Base-by-base conservation (phyloP, 495 filamentous ascomycete genomes). In the Glonium stellatum region DNA sequence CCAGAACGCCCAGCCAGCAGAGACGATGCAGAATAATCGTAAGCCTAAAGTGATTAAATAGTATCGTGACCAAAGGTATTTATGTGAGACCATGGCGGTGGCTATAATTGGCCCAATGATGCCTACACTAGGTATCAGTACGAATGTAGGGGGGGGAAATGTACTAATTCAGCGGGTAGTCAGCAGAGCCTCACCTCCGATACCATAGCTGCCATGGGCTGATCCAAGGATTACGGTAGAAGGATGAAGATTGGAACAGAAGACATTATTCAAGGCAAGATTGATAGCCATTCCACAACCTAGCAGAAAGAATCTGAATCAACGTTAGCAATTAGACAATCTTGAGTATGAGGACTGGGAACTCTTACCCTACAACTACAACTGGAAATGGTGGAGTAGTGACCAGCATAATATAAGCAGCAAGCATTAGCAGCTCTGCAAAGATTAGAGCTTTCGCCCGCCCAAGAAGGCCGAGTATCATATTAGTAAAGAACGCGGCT, bases 181-280 rank as follows among this genome's bases (percentile, higher is more conserved):
- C 27, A 31, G 6, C 27, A 34, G n/a, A 11, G n/a, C 5, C 37
- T 57, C 34, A 49, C 65, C 88, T 10, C 89, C 89, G 15, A 89
- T 71, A 4, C 87, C 88, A 72, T 93, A 93, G 18, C 72, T 70
- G 2, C 87, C 88, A 70, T 91, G 87, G 48, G 84, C 72, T 42
- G 73, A 67, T 0, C 87, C 85, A 0, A 92, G 77, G 31, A 83
- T 76, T 1, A 78, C 77, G 0, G 85, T 88, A 4, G 77, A 69
- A 46, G 86, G 82, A 4, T 80, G 77, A 67, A 92, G 72, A 49
- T 86, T 86, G 15, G 84, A 87, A 58, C 81, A 84, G 70, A 89
- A 91, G 13, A 87, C 82, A 67, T 92, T 92, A 59, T 82, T 83
- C 39, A 90, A 76, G 0, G 90, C 83, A 10, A 91, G 71, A 58